phyloP scores from a whole-genome alignment of 2,329 filamentous ascomycete genomes.

The Verticillium alfalfae region DNA sequence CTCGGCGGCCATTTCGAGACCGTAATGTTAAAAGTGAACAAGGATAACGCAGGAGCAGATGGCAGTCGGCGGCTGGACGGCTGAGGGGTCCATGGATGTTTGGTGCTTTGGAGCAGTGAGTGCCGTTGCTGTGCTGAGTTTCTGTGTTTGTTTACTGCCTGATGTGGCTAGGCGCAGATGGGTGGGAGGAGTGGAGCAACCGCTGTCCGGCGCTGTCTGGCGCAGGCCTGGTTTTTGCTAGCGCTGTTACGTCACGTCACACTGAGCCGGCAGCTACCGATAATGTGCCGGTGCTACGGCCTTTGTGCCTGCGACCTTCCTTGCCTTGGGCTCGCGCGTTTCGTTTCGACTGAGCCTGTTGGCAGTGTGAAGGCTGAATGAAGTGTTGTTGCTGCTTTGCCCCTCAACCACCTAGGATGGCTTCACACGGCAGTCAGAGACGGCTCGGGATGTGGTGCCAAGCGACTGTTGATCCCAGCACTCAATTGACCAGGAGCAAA shows the following conservation, averaged over 20 bases:
- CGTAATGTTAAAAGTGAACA: not conserved
- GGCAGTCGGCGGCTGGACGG: not conserved
- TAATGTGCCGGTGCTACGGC: not conserved
- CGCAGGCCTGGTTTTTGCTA: not conserved
- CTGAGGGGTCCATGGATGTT: slow-evolving; percentile 1
- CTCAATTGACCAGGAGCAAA: too few species aligned
- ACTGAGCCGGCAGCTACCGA: not conserved
- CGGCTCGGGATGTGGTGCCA: too few species aligned
- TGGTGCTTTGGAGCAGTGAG: not conserved
- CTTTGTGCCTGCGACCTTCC: too few species aligned
- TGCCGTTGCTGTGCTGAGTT: slow-evolving; percentile 1
- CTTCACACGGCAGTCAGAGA: too few species aligned
- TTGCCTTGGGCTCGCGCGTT: not conserved
- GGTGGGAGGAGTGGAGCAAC: not conserved
- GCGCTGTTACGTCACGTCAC: not conserved
- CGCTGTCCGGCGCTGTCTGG: not conserved
- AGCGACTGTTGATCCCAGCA: too few species aligned
- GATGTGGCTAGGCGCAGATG: not conserved
- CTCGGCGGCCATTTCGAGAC: not conserved
- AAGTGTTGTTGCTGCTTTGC: not conserved
- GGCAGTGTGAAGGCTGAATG: not conserved
- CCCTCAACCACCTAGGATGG: too few species aligned
- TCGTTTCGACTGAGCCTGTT: not conserved
- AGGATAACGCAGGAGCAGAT: not conserved
- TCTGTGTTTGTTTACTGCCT: slow-evolving; percentile 3